Base-by-base conservation (phyloP, 148 eudicot species). In the Suaeda aralocaspica region DNA sequence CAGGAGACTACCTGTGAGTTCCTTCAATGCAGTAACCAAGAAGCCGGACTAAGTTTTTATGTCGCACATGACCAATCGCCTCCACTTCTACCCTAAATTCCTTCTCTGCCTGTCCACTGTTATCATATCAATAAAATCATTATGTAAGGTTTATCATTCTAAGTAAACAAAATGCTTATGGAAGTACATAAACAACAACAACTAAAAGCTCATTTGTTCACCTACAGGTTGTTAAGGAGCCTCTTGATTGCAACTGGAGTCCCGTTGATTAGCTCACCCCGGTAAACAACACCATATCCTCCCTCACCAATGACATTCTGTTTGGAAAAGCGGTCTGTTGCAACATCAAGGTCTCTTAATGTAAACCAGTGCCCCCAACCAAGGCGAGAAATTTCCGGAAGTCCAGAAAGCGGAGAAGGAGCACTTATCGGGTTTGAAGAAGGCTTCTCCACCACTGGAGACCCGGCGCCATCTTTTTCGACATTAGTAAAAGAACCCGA, bases 301-400 rank as follows among this genome's bases (percentile, higher is more conserved):
- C 96, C 96, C 72, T 88, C 93, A 9, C 96, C 93, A 70, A 90
- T 83, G 42, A 90, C 45, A 69, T 90, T 88, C 74, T 83, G 85
- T 59, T 83, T 79, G 34, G 96, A 80, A 79, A 90, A 90, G 30
- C 82, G 84, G 45, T 84, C 78, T 46, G 96, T 90, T 15, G 93
- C 93, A 18, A 68, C 59, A 64, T 91, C 91, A 30, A 91, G 86
- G 73, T 91, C 96, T 75, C 96, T 77, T 60, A 91, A 74, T 22
- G 93, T 91, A 78, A 90, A 90, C 96, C 96, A 90, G 78, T 88
- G 92, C 9, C 92, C 96, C 96, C 92, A 90, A 66, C 89, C 96
- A 36, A 91, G 91, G 66, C 79, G 96, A 64, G 96, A 91, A 66
- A 86, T 69, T 69, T 88, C 96, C 22, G 96, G 89, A 70, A 86